A percentile compares a stretch with the other conserved stretches of the same genome.
Evolutionary conservation across 768 basidiomycete species (phyloP).

Genomic region (Antrodiella citrinella): DNA sequence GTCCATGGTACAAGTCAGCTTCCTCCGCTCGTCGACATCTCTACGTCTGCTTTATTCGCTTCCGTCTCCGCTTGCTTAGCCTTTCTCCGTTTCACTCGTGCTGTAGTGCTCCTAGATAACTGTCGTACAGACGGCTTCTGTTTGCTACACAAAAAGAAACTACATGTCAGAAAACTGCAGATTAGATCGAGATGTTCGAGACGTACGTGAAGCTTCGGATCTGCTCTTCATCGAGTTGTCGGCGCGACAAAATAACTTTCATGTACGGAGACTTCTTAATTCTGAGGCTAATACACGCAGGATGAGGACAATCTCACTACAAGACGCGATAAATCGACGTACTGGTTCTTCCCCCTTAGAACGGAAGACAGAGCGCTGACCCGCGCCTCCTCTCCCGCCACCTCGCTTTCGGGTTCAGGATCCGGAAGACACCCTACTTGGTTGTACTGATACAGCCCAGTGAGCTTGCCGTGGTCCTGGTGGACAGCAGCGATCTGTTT

Average conservation of each 20-base stretch:
- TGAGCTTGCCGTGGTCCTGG: constrained; percentile 26
- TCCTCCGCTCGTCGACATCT: too few species aligned
- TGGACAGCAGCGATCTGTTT: constrained; percentile 38
- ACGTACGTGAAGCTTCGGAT: constrained; percentile 43
- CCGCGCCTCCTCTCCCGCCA: constrained; percentile 24
- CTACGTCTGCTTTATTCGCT: not conserved
- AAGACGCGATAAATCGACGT: constrained; percentile 18
- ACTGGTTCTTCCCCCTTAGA: constrained; percentile 56
- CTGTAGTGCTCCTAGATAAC: constrained; percentile 50
- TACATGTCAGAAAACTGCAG: not conserved
- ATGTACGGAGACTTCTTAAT: constrained; percentile 57
- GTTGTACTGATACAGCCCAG: constrained; percentile 74
- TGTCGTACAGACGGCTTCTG: constrained; percentile 47
- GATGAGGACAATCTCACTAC: constrained; percentile 2
- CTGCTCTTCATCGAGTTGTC: constrained; percentile 29
- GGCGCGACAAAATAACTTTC: constrained; percentile 54
- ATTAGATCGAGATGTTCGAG: not conserved
- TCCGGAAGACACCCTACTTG: constrained; percentile 52
- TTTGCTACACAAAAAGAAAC: constrained; percentile 32
- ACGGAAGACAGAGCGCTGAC: constrained; percentile 24
- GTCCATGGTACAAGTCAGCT: too few species aligned
- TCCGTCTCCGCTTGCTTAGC: constrained; percentile 20
- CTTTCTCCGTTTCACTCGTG: constrained; percentile 39
- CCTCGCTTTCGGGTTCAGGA: constrained; percentile 24
- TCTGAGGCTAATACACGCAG: constrained; percentile 33